Conservation (phyloP, 371 early-diverging fungal species). For the Scutellospora calospora region DNA sequence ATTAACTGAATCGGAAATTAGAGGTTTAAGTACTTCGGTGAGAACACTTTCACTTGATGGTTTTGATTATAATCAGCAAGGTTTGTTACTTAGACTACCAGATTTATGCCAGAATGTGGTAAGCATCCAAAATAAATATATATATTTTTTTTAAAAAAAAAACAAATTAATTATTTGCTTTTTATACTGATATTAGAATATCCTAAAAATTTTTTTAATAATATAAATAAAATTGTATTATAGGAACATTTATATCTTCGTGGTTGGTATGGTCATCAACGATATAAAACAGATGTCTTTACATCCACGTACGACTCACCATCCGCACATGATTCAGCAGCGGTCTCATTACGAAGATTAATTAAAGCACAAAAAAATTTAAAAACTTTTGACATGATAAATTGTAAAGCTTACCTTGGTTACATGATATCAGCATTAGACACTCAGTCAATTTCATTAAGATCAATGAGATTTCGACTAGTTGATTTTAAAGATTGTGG, state of each 20-base stretch:
- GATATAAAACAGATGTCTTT: too few relatives aligned
- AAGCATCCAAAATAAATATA: too few relatives aligned
- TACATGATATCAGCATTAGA: slow-evolving; percentile 24
- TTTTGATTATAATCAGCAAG: slow-evolving; percentile 8
- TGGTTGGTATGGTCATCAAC: slow-evolving; percentile 3
- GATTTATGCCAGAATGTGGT: slow-evolving; percentile 17
- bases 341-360: slow-evolving; percentile 11
- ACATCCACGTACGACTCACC: not conserved
- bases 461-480: not conserved
- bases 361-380: slow-evolving; percentile 27
- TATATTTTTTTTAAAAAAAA: too few relatives aligned
- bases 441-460: slow-evolving; percentile 8
- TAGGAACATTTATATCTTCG: slow-evolving; percentile 1
- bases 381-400: slow-evolving; percentile 11
- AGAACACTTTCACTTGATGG: slow-evolving; percentile 12
- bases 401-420: slow-evolving; percentile 23
- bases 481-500: slow-evolving; percentile 28
- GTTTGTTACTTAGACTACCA: slow-evolving; percentile 14
- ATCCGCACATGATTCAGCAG: not conserved
- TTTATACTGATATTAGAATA: not conserved
- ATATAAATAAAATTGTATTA: too few relatives aligned
- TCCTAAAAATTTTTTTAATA: not conserved
- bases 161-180: not conserved
- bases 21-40: not conserved
- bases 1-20: not conserved